phyloP scores from a whole-genome alignment of 768 basidiomycete species.

The Sporobolomyces pararoseus region DNA sequence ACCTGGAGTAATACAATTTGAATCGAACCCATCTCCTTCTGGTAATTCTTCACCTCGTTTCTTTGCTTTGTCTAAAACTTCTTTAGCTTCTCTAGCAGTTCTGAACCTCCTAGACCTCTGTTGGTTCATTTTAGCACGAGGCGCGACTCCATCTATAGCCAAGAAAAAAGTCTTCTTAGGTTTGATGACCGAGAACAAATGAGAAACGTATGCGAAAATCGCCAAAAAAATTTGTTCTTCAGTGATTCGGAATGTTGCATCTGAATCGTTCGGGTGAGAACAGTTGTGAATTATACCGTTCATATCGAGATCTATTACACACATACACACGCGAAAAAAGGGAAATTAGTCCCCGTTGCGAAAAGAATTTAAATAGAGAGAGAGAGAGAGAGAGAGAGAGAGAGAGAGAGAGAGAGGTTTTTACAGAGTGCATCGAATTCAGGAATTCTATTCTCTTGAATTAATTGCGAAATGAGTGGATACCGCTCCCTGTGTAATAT shows the following conservation, averaged over 20 bases:
- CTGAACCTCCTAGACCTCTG: constrained; percentile 89
- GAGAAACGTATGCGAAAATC: constrained; percentile 94
- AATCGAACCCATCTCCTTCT: constrained; percentile 84
- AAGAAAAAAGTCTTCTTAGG: constrained; percentile 97
- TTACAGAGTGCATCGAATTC: constrained; percentile 71
- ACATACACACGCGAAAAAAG: too few species aligned
- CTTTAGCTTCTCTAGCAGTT: constrained; percentile 86
- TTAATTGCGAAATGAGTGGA: constrained; percentile 93
- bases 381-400: neutral
- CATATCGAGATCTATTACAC: constrained; percentile 96
- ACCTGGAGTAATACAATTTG: constrained; percentile 98
- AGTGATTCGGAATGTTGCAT: constrained; percentile 88
- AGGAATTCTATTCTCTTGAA: constrained; percentile 97
- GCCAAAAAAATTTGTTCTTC: constrained; percentile 97
- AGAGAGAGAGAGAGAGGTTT: constrained; percentile 20
- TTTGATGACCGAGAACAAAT: constrained; percentile 93
- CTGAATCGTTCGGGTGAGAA: constrained; percentile 94
- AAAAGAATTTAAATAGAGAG: too few species aligned
- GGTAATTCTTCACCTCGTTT: constrained; percentile 86
- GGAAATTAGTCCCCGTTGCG: too few species aligned
- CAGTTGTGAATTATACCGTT: constrained; percentile 66
- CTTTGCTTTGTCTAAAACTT: constrained; percentile 79
- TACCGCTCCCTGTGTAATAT: constrained; percentile 80
- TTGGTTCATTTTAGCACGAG: constrained; percentile 98
- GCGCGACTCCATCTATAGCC: constrained; percentile 97